These are phyloP conservation scores for Penicillium sp. DNA, from an alignment of 2,329 filamentous ascomycete genomes.

Conservation along the genomic window DNA sequence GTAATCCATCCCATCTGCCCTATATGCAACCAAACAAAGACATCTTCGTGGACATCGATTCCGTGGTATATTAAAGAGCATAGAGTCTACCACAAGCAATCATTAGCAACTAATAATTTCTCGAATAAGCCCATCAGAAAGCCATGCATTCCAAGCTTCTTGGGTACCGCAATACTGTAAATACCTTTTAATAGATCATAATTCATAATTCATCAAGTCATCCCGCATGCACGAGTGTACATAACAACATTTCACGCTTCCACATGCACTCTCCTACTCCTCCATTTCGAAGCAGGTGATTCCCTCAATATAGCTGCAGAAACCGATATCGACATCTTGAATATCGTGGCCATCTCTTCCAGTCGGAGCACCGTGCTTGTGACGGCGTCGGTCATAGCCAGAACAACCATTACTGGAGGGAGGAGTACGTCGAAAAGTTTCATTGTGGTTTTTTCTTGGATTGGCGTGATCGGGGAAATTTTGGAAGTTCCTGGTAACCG, in stretches of 20 bases:
- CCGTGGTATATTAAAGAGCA: background rate
- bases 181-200: background rate
- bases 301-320: background rate
- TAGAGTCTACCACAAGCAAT: background rate
- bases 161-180: background rate
- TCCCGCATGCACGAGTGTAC: background rate
- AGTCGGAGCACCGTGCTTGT: background rate
- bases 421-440: background rate
- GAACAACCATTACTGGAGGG: background rate
- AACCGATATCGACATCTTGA: background rate
- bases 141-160: background rate
- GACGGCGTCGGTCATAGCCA: background rate
- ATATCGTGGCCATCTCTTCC: background rate
- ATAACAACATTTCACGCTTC: background rate
- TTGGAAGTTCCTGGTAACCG: background rate
- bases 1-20: background rate
- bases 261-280: background rate
- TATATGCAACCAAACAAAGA: background rate
- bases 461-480: background rate
- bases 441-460: background rate
- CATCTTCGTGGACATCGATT: background rate
- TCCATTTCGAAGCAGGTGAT: background rate
- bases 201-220: background rate
- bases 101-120: background rate
- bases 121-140: background rate